Percentiles rank a stretch among this genome's conserved stretches.
Conservation (phyloP, 176 grass and related monocot genomes). For the maize (Zea mays) region DNA sequence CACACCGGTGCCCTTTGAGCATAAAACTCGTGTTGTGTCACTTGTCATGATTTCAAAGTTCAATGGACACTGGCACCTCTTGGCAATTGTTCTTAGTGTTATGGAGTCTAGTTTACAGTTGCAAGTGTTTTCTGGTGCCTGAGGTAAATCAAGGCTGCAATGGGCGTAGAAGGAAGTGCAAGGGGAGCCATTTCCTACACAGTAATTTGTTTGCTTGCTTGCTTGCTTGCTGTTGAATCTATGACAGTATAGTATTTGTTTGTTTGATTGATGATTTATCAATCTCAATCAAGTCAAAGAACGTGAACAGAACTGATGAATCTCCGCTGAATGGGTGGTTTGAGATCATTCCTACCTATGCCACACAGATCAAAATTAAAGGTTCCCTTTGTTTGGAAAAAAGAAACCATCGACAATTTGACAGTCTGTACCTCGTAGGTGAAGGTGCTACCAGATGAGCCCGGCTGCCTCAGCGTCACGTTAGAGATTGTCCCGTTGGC, state of each 20-base stretch:
- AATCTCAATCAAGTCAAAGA: not conserved
- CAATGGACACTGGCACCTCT: not conserved
- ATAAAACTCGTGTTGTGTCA: not conserved
- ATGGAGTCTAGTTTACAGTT: not conserved
- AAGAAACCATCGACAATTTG: no score
- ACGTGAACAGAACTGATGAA: not conserved
- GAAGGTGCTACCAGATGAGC: constrained; percentile 63
- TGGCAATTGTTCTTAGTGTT: not conserved
- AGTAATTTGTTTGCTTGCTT: not conserved
- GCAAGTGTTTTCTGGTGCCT: not conserved
- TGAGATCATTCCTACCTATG: no score
- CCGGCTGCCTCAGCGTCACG: constrained; percentile 61
- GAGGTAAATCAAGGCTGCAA: not conserved
- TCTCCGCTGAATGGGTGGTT: not conserved
- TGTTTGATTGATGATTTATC: not conserved
- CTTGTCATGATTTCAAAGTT: not conserved
- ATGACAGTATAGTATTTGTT: not conserved
- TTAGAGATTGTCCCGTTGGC: constrained; percentile 83
- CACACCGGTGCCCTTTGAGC: not conserved
- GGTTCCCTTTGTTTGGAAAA: no score
- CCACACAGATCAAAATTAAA: no score
- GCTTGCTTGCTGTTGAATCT: not conserved
- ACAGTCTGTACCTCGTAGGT: constrained; percentile 67
- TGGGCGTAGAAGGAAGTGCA: not conserved
- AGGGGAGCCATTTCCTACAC: not conserved